Percentiles rank a stretch among this genome's conserved stretches.
phyloP scores from a whole-genome alignment of 106 monocot genomes.

The Cymbidium sinense region DNA sequence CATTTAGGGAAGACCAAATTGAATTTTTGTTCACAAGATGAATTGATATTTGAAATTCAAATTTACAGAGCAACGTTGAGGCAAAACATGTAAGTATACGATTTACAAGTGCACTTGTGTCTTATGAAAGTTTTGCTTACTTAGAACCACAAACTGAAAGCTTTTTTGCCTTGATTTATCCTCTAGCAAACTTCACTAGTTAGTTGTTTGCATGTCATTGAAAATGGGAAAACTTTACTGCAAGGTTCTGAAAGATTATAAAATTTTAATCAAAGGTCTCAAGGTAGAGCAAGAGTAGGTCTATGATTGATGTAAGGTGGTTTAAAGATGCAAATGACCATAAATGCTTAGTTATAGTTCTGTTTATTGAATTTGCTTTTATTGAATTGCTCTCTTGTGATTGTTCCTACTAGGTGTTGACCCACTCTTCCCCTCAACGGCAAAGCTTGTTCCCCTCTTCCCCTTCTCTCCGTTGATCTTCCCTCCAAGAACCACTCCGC shows the following conservation, averaged over 20 bases:
- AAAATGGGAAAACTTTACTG: background rate
- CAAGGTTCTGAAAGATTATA: background rate
- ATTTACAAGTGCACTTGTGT: background rate
- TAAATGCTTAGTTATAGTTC: no score
- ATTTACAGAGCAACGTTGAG: background rate
- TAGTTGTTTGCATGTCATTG: constrained; percentile 3
- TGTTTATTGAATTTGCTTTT: no score
- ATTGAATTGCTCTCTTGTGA: no score
- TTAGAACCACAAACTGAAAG: background rate
- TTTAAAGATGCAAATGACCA: no score
- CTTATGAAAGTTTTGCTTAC: background rate
- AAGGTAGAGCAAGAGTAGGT: background rate
- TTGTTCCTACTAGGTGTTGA: no score
- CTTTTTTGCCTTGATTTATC: background rate
- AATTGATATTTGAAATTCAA: background rate
- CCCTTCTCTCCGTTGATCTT: no score
- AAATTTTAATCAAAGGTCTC: background rate
- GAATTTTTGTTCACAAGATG: background rate
- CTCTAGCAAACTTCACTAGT: background rate
- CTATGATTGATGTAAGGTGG: no score
- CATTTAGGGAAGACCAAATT: background rate
- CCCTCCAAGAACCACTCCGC: no score
- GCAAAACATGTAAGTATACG: background rate
- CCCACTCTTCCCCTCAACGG: no score
- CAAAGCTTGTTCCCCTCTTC: no score